These are phyloP conservation scores for Candida verbasci DNA, from an alignment of 805 yeast species.

Conservation along the genomic window DNA sequence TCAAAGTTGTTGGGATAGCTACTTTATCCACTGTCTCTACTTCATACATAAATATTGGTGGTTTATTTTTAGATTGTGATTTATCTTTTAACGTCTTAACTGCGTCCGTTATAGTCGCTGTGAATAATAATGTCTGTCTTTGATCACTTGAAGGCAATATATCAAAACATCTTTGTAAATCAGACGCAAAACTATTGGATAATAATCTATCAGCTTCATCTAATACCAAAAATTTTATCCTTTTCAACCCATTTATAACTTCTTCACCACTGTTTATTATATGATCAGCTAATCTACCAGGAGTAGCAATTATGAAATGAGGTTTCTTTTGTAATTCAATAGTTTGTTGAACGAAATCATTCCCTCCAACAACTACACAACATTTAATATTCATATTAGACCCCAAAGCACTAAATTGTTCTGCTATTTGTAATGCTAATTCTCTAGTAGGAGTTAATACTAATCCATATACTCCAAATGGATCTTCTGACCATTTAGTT, in stretches of 20 bases:
- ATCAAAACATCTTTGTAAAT: slow-evolving; percentile 66
- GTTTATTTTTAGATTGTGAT: slow-evolving; percentile 50
- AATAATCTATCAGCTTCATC: slow-evolving; percentile 96
- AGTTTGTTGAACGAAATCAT: slow-evolving; percentile 86
- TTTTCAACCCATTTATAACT: slow-evolving; percentile 69
- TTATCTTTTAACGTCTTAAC: slow-evolving; percentile 74
- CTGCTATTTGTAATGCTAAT: slow-evolving; percentile 93
- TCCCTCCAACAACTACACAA: slow-evolving; percentile 91
- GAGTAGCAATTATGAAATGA: slow-evolving; percentile 94
- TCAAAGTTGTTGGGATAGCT: slow-evolving; percentile 73
- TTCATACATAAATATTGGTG: slow-evolving; percentile 66
- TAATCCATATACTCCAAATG: slow-evolving; percentile 86
- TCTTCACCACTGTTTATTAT: slow-evolving; percentile 85
- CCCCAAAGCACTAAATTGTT: slow-evolving; percentile 91
- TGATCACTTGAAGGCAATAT: slow-evolving; percentile 65
- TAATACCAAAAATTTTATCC: slow-evolving; percentile 76
- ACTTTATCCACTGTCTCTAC: slow-evolving; percentile 68
- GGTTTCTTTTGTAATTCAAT: slow-evolving; percentile 77
- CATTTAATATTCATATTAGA: slow-evolving; percentile 80
- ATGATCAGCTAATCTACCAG: slow-evolving; percentile 94
- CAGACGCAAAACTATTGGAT: slow-evolving; percentile 77
- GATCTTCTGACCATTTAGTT: slow-evolving; percentile 92
- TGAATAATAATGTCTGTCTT: slow-evolving; percentile 86
- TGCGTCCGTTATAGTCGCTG: slow-evolving; percentile 94
- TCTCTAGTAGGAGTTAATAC: slow-evolving; percentile 91